Percentiles rank a stretch among this genome's conserved stretches.
These are phyloP conservation scores for Amylostereum areolatum DNA, from an alignment of 1,284 basidiomycete species.

Conservation along the genomic window DNA sequence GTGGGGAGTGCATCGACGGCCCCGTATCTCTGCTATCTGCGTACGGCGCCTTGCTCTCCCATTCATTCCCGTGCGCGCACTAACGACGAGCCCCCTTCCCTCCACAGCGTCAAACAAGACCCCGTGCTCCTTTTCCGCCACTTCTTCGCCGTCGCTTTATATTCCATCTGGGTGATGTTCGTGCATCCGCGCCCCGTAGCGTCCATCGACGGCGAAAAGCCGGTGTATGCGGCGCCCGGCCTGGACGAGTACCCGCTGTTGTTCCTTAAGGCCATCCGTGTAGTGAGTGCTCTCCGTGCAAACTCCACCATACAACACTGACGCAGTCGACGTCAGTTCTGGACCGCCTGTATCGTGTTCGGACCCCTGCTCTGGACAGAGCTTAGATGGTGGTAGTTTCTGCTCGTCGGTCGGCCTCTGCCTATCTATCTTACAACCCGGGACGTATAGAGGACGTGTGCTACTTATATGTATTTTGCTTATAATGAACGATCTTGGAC, in stretches of 20 bases:
- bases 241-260: slow-evolving; percentile 58
- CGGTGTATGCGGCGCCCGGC: slow-evolving; percentile 32
- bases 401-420: not conserved
- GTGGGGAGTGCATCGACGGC: slow-evolving; percentile 84
- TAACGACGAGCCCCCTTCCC: slow-evolving; percentile 7
- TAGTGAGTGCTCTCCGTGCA: slow-evolving; percentile 41
- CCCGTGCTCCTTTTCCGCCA: slow-evolving; percentile 81
- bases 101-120: slow-evolving; percentile 58
- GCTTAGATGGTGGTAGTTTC: slow-evolving; percentile 43
- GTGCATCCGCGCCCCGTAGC: slow-evolving; percentile 47
- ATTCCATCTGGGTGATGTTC: slow-evolving; percentile 86
- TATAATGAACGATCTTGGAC: too few species aligned
- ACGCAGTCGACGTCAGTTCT: slow-evolving; percentile 52
- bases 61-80: not conserved
- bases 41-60: slow-evolving; percentile 37
- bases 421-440: too few species aligned
- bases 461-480: too few species aligned
- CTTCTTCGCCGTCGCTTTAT: slow-evolving; percentile 95
- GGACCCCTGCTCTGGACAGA: slow-evolving; percentile 86
- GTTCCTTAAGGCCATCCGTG: slow-evolving; percentile 42
- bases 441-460: too few species aligned
- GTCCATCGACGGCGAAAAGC: slow-evolving; percentile 24
- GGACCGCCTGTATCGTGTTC: slow-evolving; percentile 83
- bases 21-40: slow-evolving; percentile 86
- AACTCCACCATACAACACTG: not conserved